phyloP scores from a whole-genome alignment of 2,329 filamentous ascomycete species.

The Beauveria sp. region DNA sequence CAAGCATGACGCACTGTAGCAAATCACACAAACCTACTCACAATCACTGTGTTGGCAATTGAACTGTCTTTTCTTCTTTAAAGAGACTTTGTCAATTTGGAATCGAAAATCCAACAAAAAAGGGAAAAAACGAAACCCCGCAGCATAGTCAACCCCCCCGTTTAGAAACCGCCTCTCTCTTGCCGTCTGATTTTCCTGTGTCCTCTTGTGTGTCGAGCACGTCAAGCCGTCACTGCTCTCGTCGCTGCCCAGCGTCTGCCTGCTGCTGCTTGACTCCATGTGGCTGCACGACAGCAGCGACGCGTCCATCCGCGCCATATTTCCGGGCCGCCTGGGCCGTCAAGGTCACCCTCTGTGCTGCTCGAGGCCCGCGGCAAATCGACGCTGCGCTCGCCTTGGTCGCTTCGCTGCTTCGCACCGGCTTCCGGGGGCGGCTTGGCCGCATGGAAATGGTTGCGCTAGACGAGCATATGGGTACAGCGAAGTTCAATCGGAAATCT shows the following conservation, averaged over 20 bases:
- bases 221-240: conserved; percentile 25
- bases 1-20: neutral
- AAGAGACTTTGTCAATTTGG: no score
- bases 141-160: no score
- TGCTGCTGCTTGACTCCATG: conserved; percentile 27
- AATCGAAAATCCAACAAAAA: no score
- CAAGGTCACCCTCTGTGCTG: conserved; percentile 27
- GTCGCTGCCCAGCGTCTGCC: conserved; percentile 25
- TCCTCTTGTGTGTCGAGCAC: conserved; percentile 26
- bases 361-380: conserved; percentile 34
- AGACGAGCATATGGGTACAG: conserved; percentile 26
- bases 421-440: conserved; percentile 27
- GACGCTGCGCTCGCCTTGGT: conserved; percentile 32
- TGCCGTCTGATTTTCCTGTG: conserved; percentile 24
- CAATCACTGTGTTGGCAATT: no score
- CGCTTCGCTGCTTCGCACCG: conserved; percentile 27
- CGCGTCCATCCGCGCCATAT: conserved; percentile 23
- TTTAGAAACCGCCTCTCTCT: conserved; percentile 19
- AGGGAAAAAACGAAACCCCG: no score
- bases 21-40: no score
- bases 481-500: conserved; percentile 22
- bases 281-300: conserved; percentile 24
- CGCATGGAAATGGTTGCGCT: conserved; percentile 28
- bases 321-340: conserved; percentile 28
- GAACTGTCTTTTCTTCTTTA: no score